Evolutionary conservation across 768 basidiomycete species (phyloP), one percentile per base, ranked within the genome.

Genomic region (Amanita pallidorosea): DNA sequence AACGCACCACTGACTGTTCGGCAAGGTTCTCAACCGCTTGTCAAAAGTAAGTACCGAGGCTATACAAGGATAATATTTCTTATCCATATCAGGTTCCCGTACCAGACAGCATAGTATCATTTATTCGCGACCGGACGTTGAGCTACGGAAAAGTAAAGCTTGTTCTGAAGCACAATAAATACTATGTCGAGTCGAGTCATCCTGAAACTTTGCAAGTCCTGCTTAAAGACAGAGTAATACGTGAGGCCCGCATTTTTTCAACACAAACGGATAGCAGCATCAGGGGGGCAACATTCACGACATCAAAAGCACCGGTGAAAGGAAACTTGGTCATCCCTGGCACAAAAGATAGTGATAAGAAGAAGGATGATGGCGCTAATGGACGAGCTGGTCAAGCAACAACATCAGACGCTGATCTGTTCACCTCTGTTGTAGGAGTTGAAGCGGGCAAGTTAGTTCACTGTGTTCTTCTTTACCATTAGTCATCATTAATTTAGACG

Each of bases 111-210:
- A 90, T 98, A 57, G 77, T 83, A 44, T 72, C 77, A 9, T 89
- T 93, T 61, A 98, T 99, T 58, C 83, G 88, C 58, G 86, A 90
- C 55, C 88, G 94, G 56, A 99, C 96, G 0, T 67, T 92, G 51
- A 96, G 94, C 47, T 98, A 97, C 59, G 96, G 96, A 47, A 99
- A 99, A 71, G 90, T 98, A 65, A 95, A 98, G 62, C 81, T 99
- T 44, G 96, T 99, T 6, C 71, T 99, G 57, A 98, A 99, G 64
- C 88, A 97, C 64, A 98, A 98, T 75, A 89, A 86, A 59, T 98
- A 98, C 66, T 97, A 80, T 59, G 90, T 99, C 59, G 96, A 99
- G 65, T 95, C 92, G 25, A 87, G 82, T 56, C 90, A 96, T 60
- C 93, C 94, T 2, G 94, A 97, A 50, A 92, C 91, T 9, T 74